Conservation (phyloP, 441 rosid species). For the Lagerstroemia fauriei region DNA sequence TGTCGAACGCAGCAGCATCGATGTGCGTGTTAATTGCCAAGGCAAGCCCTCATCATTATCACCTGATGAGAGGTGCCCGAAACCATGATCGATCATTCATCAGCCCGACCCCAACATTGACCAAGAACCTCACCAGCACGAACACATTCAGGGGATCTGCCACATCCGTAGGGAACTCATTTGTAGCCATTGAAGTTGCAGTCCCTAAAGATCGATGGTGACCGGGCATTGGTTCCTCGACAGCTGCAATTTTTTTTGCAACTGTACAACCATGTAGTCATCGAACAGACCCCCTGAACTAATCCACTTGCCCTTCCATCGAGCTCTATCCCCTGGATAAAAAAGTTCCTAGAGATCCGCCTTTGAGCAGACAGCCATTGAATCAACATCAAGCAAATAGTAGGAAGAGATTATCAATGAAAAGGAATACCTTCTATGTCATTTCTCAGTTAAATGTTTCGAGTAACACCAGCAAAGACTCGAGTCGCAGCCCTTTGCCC, state of each 20-base stretch:
- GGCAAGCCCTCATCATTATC: no score
- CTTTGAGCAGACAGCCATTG: neutral
- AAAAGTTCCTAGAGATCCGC: neutral
- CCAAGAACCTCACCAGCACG: conserved; percentile 8
- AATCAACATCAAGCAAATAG: no score
- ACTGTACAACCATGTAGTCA: neutral
- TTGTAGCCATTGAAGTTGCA: neutral
- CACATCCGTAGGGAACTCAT: neutral
- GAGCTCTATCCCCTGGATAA: no score
- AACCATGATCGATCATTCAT: conserved; percentile 34
- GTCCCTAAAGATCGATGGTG: conserved; percentile 3
- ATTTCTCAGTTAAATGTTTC: no score
- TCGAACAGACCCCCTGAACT: no score
- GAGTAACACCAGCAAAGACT: no score
- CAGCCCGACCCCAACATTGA: neutral
- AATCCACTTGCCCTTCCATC: no score
- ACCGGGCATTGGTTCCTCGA: neutral
- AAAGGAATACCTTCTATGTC: no score
- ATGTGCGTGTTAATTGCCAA: no score
- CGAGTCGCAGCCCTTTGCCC: no score
- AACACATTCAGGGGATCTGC: neutral
- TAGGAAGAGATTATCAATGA: no score
- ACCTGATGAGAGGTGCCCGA: conserved; percentile 36
- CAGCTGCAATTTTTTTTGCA: neutral
- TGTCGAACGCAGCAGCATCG: no score